Evolutionary conservation across 257 asterid genomes (phyloP).

Genomic region (Striga asiatica): DNA sequence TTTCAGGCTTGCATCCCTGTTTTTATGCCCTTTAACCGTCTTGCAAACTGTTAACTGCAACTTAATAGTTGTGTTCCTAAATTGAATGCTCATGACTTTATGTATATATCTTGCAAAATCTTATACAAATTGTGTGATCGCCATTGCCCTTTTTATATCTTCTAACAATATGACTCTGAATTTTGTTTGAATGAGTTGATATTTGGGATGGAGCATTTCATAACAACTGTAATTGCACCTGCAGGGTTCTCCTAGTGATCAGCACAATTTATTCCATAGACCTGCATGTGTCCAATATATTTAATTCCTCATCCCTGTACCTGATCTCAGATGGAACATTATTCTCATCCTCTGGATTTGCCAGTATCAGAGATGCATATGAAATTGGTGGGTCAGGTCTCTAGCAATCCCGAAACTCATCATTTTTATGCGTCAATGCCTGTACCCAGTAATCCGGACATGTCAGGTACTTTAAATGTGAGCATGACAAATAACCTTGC

Average conservation of each 20-base stretch:
- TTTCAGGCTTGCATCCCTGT: neutral
- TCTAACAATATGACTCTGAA: neutral
- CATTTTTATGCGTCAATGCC: constrained; percentile 25
- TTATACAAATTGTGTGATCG: neutral
- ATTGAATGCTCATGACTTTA: neutral
- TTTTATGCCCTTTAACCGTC: neutral
- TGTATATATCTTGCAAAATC: neutral
- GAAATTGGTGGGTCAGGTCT: constrained; percentile 26
- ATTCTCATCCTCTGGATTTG: constrained; percentile 33
- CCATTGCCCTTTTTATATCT: too few species aligned
- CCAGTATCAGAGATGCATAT: constrained; percentile 36
- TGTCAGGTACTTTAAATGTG: constrained; percentile 20
- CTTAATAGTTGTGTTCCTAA: neutral
- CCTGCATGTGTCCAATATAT: constrained; percentile 7
- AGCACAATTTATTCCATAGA: neutral
- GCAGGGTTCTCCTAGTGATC: constrained; percentile 11
- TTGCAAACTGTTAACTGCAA: neutral
- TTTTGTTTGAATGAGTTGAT: neutral
- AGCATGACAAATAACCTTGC: constrained; percentile 18
- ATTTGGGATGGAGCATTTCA: neutral
- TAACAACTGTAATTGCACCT: constrained; percentile 4
- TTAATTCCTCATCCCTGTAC: constrained; percentile 28
- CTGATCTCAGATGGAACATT: constrained; percentile 46
- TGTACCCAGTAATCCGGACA: constrained; percentile 21
- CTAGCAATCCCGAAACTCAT: constrained; percentile 26